Conservation (phyloP, 2,329 filamentous ascomycete genomes). For the Fusarium duplospermum region DNA sequence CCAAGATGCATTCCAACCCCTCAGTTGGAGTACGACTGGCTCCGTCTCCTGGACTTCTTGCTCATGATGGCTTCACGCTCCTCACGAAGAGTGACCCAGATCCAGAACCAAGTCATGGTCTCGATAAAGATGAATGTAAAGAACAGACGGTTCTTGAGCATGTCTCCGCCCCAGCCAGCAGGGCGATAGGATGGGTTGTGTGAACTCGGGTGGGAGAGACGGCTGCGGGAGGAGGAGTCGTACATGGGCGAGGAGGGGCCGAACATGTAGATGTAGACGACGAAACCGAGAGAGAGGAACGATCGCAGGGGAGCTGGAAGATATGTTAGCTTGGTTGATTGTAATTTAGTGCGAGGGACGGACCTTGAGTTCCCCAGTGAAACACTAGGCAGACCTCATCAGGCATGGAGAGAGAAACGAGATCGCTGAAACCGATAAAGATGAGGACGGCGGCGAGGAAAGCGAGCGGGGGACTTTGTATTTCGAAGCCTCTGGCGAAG, state of each 20-base stretch:
- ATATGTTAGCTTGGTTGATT: slow-evolving; percentile 34
- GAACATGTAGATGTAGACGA: slow-evolving; percentile 75
- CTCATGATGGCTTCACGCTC: slow-evolving; percentile 62
- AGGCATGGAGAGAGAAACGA: slow-evolving; percentile 74
- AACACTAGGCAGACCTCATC: slow-evolving; percentile 72
- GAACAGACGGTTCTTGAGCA: slow-evolving; percentile 84
- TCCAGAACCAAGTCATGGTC: slow-evolving; percentile 89
- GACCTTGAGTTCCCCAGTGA: slow-evolving; percentile 75
- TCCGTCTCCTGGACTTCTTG: slow-evolving; percentile 51
- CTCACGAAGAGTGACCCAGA: slow-evolving; percentile 76
- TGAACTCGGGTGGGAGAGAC: slow-evolving; percentile 42
- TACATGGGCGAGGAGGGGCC: slow-evolving; percentile 63
- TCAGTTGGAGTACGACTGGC: slow-evolving; percentile 36
- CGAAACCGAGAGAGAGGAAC: slow-evolving; percentile 69
- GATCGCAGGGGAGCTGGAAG: slow-evolving; percentile 72
- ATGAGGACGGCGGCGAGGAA: slow-evolving; percentile 77
- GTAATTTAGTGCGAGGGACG: slow-evolving; percentile 53
- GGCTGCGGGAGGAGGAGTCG: slow-evolving; percentile 42
- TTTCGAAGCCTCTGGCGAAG: slow-evolving; percentile 73
- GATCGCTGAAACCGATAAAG: slow-evolving; percentile 70
- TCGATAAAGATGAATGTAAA: slow-evolving; percentile 90
- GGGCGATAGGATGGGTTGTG: slow-evolving; percentile 52
- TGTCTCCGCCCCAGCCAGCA: slow-evolving; percentile 67
- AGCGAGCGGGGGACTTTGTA: slow-evolving; percentile 76
- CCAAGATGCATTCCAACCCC: not conserved